Base-by-base conservation (phyloP, 2,329 filamentous ascomycete species). In the Hypomyces perniciosus region DNA sequence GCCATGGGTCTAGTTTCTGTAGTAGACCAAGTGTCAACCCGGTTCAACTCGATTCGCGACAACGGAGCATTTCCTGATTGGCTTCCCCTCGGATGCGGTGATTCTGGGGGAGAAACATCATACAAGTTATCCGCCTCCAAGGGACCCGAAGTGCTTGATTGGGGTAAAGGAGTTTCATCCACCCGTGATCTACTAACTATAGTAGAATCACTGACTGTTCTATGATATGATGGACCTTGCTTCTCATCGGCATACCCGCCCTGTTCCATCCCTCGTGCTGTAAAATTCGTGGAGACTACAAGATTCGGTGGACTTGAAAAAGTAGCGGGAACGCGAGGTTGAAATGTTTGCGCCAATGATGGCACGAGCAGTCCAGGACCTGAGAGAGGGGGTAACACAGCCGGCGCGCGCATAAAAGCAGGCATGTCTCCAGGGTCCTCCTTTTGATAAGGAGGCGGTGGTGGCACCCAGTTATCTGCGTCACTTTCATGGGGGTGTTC, bases 401-500 rank as follows among this genome's bases (percentile, higher is more conserved):
- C 61, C 33, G 72, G 68, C 47, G 79, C 75, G 30, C 79, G 77
- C 55, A 83, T 57, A 54, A 83, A 83, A 2, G 70, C 74, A 1
- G 80, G 79, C 50, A 80, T 56, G 57, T 81, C 78, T 8, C 72
- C 74, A 1, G 79, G 79, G 44, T 81, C 79, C 0, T 86, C 83
- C 49, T 81, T 79, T 38, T 83, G 81, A 60, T 95, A 95, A 1
- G 88, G 88, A 3, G 89, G 89, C 7, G 89, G 89, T 5, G 89
- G 89, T 5, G 88, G 87, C 4, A 90, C 86, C 89, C 89, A 95
- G 59, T 91, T 89, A 61, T 93, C 89, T 4, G 88, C 88, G 64
- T 93, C 88, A 56, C 88, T 92, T 67, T 93, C 88, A 65, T 93
- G 88, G 4, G 88, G 88, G 58, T 90, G 78, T 60, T 91, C 85